Evolutionary conservation across 352 stramenopile genomes (phyloP).

Genomic region (Phytophthora colocasiae): DNA sequence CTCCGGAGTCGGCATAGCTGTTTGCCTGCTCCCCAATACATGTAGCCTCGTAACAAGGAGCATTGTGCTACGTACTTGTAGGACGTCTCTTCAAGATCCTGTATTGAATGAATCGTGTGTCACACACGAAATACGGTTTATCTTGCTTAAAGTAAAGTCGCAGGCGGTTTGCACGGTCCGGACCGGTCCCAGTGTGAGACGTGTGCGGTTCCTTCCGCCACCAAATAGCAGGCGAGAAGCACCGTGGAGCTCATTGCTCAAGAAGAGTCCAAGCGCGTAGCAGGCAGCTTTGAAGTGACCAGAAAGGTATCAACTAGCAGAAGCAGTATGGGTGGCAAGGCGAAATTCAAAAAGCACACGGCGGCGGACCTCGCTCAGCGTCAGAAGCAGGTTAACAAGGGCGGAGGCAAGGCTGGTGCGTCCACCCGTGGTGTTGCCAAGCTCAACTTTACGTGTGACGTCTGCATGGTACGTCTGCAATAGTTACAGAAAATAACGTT

Average conservation of each 20-base stretch:
- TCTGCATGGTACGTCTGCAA: constrained; percentile 61
- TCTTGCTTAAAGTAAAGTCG: too few species aligned
- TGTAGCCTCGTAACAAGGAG: too few species aligned
- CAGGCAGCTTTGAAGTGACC: not conserved
- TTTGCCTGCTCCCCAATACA: not conserved
- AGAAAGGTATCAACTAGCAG: constrained; percentile 1
- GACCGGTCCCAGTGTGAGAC: constrained; percentile 28
- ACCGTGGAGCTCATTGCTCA: constrained; percentile 21
- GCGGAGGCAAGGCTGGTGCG: constrained; percentile 55
- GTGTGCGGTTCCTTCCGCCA: constrained; percentile 25
- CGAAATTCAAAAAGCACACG: constrained; percentile 84
- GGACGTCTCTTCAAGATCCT: constrained; percentile 11
- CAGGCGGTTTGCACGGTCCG: constrained; percentile 21
- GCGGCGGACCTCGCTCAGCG: constrained; percentile 61
- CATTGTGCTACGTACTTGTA: too few species aligned
- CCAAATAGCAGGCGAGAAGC: not conserved
- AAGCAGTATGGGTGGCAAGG: constrained; percentile 72
- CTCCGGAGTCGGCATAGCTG: too few species aligned
- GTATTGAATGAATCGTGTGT: constrained; percentile 4
- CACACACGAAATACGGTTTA: not conserved
- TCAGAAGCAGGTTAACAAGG: constrained; percentile 67
- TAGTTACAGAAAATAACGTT: not conserved
- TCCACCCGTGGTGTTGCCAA: constrained; percentile 48
- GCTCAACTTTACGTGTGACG: constrained; percentile 75
- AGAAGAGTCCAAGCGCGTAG: constrained; percentile 19